A percentile compares a stretch with the other conserved stretches of the same genome.
Evolutionary conservation across 495 filamentous ascomycete genomes (phyloP).

Genomic region (Penicillium alfredii): DNA sequence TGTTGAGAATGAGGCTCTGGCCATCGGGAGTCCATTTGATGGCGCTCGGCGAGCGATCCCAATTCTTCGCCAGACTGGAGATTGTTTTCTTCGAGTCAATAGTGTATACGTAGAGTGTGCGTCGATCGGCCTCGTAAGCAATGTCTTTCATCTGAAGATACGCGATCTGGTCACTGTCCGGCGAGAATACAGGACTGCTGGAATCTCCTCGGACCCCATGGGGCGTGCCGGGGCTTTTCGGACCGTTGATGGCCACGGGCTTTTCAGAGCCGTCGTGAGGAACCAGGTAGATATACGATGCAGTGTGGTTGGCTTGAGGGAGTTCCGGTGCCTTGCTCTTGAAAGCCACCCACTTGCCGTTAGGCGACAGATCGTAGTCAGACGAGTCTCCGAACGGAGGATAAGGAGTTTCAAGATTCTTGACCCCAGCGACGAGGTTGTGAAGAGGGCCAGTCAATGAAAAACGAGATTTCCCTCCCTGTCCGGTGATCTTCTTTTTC

Average conservation of each 20-base stretch:
- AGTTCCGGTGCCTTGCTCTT: conserved; percentile 40
- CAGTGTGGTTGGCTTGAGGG: conserved; percentile 33
- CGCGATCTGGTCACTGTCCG: conserved; percentile 30
- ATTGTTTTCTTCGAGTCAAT: conserved; percentile 27
- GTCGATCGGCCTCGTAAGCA: conserved; percentile 33
- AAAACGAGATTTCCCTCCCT: conserved; percentile 14
- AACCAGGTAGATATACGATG: conserved; percentile 35
- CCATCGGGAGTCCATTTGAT: conserved; percentile 33
- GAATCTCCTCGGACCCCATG: conserved; percentile 29
- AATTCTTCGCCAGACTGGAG: conserved; percentile 26
- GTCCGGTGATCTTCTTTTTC: conserved; percentile 11
- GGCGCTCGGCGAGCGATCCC: conserved; percentile 34
- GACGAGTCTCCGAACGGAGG: conserved; percentile 36
- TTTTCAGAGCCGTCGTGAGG: conserved; percentile 31
- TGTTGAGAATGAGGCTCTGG: conserved; percentile 24
- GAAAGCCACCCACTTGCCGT: conserved; percentile 38
- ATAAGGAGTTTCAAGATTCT: conserved; percentile 41
- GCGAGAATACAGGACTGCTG: conserved; percentile 32
- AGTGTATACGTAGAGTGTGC: conserved; percentile 31
- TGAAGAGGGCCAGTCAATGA: conserved; percentile 18
- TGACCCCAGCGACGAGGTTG: conserved; percentile 39
- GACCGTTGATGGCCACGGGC: conserved; percentile 31
- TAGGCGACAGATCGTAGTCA: conserved; percentile 37
- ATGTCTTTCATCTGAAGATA: conserved; percentile 39
- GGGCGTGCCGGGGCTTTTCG: conserved; percentile 22